These are phyloP conservation scores for Mucor irregularis DNA, from an alignment of 371 early-diverging fungal species.

Conservation along the genomic window DNA sequence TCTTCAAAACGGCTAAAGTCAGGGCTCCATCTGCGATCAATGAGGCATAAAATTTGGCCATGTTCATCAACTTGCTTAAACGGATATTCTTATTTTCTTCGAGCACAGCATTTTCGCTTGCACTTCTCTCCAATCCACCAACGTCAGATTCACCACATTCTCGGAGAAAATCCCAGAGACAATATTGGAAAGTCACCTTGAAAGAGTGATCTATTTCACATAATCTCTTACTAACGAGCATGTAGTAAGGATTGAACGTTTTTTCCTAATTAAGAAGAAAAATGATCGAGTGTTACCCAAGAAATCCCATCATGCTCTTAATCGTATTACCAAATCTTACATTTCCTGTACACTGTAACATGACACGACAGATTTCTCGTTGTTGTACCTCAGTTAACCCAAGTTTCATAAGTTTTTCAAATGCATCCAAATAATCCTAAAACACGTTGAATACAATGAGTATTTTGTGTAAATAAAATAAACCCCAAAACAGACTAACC, in stretches of 20 bases:
- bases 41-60: constrained; percentile 74
- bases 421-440: constrained; percentile 92
- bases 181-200: constrained; percentile 93
- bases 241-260: constrained; percentile 93
- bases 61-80: constrained; percentile 67
- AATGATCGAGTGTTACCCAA: not conserved
- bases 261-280: constrained; percentile 63
- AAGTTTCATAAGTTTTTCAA: constrained; percentile 81
- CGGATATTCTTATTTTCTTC: constrained; percentile 42
- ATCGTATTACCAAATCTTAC: constrained; percentile 38
- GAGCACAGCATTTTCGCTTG: constrained; percentile 25
- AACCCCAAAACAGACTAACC: constrained; percentile 37
- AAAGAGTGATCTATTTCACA: constrained; percentile 77
- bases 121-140: constrained; percentile 69
- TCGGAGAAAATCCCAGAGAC: constrained; percentile 91
- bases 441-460: not conserved
- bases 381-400: constrained; percentile 88
- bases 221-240: constrained; percentile 78
- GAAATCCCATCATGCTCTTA: not conserved
- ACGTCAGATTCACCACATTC: constrained; percentile 78
- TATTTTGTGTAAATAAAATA: not conserved
- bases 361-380: constrained; percentile 91
- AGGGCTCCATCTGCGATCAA: constrained; percentile 63
- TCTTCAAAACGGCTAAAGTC: constrained; percentile 68
- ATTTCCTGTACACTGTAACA: constrained; percentile 87